Evolutionary conservation across 192 early-diverging fungal species (phyloP), one percentile per base, ranked within the genome.

Genomic region (Mortierella antarctica): DNA sequence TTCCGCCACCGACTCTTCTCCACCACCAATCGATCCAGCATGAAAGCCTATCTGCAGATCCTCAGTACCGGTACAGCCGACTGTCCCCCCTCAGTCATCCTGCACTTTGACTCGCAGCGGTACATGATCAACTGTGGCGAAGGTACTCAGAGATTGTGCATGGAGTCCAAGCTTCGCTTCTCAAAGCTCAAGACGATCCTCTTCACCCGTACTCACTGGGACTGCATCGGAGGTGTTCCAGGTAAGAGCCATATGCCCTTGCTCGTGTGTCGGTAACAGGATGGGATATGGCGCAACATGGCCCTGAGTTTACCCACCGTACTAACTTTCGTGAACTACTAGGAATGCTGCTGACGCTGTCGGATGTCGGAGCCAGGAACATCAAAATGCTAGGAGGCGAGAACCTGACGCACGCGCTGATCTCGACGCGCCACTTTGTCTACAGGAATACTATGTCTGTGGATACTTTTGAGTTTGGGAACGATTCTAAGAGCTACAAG

Each of bases 61-160:
- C 51, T 90, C 15, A 88, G 89, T 17, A 77, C 83, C 31, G 71
- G 74, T 11, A 86, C 85, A 8, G 59, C 51, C 21, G 88, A 89
- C 53, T 82, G 86, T n/a, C 55, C 81, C 0, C 83, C 96, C 11
- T 90, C 93, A 15, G 81, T 98, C 47, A 65, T 97, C 59, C 82
- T 95, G 31, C 86, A 93, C 64, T 93, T 95, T 83, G 91, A 94
- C 57, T 45, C 63, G 20, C 88, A 93, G 54, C 85, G 93, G 41
- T 97, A 97, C 68, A 85, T 98, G 82, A 94, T 98, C 88, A 98
- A 98, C 86, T 96, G 95, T 75, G 88, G 92, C 54, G 97, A 98
- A 78, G 96, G 95, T 23, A 92, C 91, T 4, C 97, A 98, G 82
- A 89, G 97, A 51, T 77, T 97, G 44, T 91, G 92, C 74, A 83